Evolutionary conservation across 306 rosid genomes (phyloP).

Genomic region (Castanopsis chinensis): DNA sequence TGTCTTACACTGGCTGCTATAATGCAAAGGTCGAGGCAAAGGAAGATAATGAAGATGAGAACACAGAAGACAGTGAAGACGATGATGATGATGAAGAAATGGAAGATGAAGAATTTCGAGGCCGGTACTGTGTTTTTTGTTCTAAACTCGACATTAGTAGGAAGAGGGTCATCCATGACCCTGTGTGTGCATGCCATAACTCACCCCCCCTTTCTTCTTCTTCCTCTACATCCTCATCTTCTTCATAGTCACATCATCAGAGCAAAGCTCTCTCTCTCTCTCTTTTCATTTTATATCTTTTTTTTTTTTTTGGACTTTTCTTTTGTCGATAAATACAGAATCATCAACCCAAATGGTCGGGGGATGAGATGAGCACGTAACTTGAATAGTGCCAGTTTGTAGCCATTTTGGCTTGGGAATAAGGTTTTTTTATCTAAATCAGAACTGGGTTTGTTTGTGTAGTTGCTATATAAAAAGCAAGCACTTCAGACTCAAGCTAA

Average conservation of each 20-base stretch:
- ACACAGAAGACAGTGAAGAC: constrained; percentile 8
- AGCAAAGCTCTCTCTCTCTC: too few relatives aligned
- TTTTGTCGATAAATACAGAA: constrained; percentile 22
- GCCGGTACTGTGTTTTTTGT: constrained; percentile 68
- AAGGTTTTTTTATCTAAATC: not conserved
- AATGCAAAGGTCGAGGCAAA: constrained; percentile 36
- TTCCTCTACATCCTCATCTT: constrained; percentile 43
- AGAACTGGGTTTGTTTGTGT: not conserved
- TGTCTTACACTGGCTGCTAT: constrained; percentile 32
- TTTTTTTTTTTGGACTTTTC: not conserved
- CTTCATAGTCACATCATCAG: constrained; percentile 26
- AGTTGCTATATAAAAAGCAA: not conserved
- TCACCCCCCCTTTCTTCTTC: constrained; percentile 46
- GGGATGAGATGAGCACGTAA: constrained; percentile 1
- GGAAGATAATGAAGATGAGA: constrained; percentile 30
- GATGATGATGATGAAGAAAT: constrained; percentile 27
- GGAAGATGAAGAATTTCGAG: constrained; percentile 31
- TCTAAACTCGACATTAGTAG: constrained; percentile 52
- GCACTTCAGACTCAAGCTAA: not conserved
- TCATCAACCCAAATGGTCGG: constrained; percentile 5
- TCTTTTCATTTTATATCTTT: not conserved
- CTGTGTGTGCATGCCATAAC: constrained; percentile 48
- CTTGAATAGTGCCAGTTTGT: not conserved
- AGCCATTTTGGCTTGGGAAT: constrained; percentile 1
- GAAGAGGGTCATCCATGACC: constrained; percentile 55